Conservation (phyloP, 2,329 filamentous ascomycete genomes). For the Geosmithia flava region DNA sequence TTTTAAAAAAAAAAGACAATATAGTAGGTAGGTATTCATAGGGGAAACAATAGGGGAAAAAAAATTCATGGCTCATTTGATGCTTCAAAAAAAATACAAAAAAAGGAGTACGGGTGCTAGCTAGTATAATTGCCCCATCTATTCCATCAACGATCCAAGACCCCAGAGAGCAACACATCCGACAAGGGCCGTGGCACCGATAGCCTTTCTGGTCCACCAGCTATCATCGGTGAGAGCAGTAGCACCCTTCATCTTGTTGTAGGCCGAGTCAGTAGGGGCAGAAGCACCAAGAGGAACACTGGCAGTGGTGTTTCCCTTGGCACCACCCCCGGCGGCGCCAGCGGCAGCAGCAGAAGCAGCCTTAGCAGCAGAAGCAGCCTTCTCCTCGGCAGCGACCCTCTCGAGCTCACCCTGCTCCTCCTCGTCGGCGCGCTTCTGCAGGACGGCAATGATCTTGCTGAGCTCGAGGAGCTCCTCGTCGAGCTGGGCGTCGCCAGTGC, state of each 20-base stretch:
- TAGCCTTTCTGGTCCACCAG: constrained; percentile 54
- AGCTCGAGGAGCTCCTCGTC: constrained; percentile 70
- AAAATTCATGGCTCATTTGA: not conserved
- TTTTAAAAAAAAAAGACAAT: no score
- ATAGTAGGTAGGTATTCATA: no score
- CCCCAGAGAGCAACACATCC: constrained; percentile 50
- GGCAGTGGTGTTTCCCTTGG: constrained; percentile 4
- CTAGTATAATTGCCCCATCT: no score
- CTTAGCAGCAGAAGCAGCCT: not conserved
- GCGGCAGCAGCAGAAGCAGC: not conserved
- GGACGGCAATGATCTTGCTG: constrained; percentile 49
- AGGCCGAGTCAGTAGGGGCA: constrained; percentile 13
- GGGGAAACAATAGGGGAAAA: not conserved
- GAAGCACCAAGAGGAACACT: constrained; percentile 12
- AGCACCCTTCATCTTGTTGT: constrained; percentile 21
- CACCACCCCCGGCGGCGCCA: not conserved
- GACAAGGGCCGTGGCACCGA: constrained; percentile 49
- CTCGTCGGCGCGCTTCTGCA: constrained; percentile 35
- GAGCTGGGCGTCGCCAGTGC: constrained; percentile 40
- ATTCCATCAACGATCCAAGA: constrained; percentile 38
- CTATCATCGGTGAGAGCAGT: constrained; percentile 53
- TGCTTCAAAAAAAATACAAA: not conserved
- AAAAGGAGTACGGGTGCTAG: no score
- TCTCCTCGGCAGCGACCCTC: not conserved
- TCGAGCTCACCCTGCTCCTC: constrained; percentile 8